Percentiles rank a stretch among this genome's conserved stretches.
Evolutionary conservation across 2,329 filamentous ascomycete genomes (phyloP).

Genomic region (Epichloe gansuensis): DNA sequence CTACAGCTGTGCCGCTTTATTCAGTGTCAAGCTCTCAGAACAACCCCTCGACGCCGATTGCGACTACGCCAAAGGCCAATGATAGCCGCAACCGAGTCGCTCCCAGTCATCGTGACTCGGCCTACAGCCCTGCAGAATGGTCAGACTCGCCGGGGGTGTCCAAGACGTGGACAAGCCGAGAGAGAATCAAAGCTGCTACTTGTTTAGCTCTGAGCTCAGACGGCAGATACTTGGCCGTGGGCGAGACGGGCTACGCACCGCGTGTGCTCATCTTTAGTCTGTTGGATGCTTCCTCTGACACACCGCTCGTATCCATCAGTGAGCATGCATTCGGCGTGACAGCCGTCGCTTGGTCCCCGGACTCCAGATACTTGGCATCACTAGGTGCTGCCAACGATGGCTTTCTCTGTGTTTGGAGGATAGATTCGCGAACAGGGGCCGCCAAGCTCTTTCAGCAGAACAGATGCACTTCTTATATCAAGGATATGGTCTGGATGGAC

Average conservation of each 20-base stretch:
- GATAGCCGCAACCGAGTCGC: constrained; percentile 49
- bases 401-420: constrained; percentile 81
- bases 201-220: constrained; percentile 82
- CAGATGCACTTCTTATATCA: constrained; percentile 79
- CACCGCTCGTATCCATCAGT: constrained; percentile 70
- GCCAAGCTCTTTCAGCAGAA: constrained; percentile 74
- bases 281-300: constrained; percentile 66
- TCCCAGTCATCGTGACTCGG: constrained; percentile 34
- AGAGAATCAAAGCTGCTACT: constrained; percentile 88
- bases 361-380: constrained; percentile 77
- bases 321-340: constrained; percentile 88
- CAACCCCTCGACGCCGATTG: constrained; percentile 35
- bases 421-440: constrained; percentile 70
- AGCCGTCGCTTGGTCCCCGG: constrained; percentile 78
- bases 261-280: constrained; percentile 84
- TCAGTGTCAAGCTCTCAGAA: constrained; percentile 40
- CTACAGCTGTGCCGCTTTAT: constrained; percentile 58
- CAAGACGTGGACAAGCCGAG: constrained; percentile 76
- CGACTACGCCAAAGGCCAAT: constrained; percentile 46
- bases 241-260: constrained; percentile 90
- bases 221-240: constrained; percentile 77
- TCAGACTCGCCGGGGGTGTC: constrained; percentile 47
- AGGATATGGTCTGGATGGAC: constrained; percentile 84
- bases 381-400: constrained; percentile 85
- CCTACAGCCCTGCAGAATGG: constrained; percentile 36